Percentiles rank a stretch among this genome's conserved stretches.
Evolutionary conservation across 148 eudicot genomes (phyloP).

Genomic region (Fagopyrum homotropicum): DNA sequence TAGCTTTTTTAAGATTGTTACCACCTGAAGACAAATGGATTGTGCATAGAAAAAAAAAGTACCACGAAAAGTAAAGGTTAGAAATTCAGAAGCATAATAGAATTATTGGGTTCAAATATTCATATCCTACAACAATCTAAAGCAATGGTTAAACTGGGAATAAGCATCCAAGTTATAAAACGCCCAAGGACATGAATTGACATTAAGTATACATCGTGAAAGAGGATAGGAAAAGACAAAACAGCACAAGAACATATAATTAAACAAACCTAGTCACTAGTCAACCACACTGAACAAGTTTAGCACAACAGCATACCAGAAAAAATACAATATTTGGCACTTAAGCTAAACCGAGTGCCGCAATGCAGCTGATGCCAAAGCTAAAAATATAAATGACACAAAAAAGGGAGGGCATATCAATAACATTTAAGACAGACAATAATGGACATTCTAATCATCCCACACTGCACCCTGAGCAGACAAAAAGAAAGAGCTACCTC

Average conservation of each 20-base stretch:
- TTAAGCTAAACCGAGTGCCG: background rate
- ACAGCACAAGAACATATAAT: background rate
- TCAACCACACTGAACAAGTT: background rate
- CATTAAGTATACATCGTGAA: background rate
- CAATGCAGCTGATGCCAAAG: background rate
- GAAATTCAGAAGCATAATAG: background rate
- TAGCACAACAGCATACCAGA: background rate
- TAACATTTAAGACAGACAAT: background rate
- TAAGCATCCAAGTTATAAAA: background rate
- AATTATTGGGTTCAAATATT: background rate
- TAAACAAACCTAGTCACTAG: background rate
- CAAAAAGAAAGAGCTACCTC: conserved; percentile 48
- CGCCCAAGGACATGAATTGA: background rate
- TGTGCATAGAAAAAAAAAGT: background rate
- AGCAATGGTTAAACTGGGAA: background rate
- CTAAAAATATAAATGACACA: background rate
- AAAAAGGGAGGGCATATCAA: background rate
- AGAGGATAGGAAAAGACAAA: background rate
- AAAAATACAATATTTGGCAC: background rate
- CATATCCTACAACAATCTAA: background rate
- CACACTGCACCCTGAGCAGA: background rate
- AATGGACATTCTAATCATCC: background rate
- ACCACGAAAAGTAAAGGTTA: background rate
- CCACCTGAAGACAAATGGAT: conserved; percentile 36
- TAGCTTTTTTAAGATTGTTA: conserved; percentile 56